A percentile compares a stretch with the other conserved stretches of the same genome.
Evolutionary conservation across 148 eudicot species (phyloP).

Genomic region (Cornus suecica): DNA sequence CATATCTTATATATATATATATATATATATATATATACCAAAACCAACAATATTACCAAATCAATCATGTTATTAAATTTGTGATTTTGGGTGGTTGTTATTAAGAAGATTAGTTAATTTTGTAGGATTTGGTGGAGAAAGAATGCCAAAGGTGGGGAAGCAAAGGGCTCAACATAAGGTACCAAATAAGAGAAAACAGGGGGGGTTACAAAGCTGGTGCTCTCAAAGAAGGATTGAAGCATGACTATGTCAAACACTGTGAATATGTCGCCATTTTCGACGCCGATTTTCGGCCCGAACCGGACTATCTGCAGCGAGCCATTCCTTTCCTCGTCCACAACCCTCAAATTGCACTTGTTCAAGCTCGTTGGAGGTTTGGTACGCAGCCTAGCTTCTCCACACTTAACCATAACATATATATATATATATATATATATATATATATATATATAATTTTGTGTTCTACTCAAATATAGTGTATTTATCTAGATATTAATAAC

Average conservation of each 20-base stretch:
- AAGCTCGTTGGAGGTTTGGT: constrained; percentile 95
- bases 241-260: constrained; percentile 69
- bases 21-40: too few species aligned
- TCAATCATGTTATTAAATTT: too few species aligned
- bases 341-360: constrained; percentile 71
- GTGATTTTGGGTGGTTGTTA: neutral
- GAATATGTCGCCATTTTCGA: constrained; percentile 85
- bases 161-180: constrained; percentile 70
- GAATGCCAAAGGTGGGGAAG: constrained; percentile 83
- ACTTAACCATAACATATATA: neutral
- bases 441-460: too few species aligned
- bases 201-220: constrained; percentile 96
- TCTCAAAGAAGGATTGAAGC: constrained; percentile 72
- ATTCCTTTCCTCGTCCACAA: constrained; percentile 73
- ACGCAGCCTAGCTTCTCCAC: constrained; percentile 12
- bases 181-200: constrained; percentile 75
- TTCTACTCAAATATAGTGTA: too few species aligned
- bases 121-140: constrained; percentile 77
- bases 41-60: too few species aligned
- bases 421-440: too few species aligned
- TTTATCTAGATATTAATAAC: too few species aligned
- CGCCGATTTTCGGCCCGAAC: constrained; percentile 88
- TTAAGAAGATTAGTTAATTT: neutral
- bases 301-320: constrained; percentile 68
- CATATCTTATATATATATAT: too few species aligned